These are phyloP conservation scores for Pyracantha coccinea DNA, from an alignment of 331 rosid species.

Conservation along the genomic window DNA sequence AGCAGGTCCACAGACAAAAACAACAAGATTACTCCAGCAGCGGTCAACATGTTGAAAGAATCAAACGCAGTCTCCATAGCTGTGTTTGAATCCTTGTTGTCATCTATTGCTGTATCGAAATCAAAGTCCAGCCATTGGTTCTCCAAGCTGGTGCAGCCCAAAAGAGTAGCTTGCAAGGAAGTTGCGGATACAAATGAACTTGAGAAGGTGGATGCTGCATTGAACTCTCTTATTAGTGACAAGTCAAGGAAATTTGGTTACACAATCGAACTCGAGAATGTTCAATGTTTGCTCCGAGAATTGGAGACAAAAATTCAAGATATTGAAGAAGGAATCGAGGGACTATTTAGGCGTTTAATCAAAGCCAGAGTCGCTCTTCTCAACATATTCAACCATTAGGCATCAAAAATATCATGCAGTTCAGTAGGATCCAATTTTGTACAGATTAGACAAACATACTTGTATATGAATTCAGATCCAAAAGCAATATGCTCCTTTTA, in stretches of 20 bases:
- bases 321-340: slow-evolving; percentile 26
- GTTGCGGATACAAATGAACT: slow-evolving; percentile 17
- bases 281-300: slow-evolving; percentile 12
- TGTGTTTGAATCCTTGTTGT: slow-evolving; percentile 28
- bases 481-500: neutral
- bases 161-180: slow-evolving; percentile 11
- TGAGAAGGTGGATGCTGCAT: slow-evolving; percentile 18
- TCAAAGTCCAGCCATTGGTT: slow-evolving; percentile 20
- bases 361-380: slow-evolving; percentile 36
- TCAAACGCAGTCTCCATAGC: slow-evolving; percentile 25
- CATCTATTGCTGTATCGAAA: slow-evolving; percentile 18
- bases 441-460: neutral
- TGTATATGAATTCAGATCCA: too few species aligned
- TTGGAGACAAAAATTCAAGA: slow-evolving; percentile 19
- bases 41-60: slow-evolving; percentile 26
- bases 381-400: slow-evolving; percentile 28
- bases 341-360: slow-evolving; percentile 28
- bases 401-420: neutral
- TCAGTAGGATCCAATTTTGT: neutral
- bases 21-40: neutral
- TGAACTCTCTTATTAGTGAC: slow-evolving; percentile 14
- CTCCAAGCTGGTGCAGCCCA: slow-evolving; percentile 23
- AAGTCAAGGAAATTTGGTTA: neutral
- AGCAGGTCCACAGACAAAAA: slow-evolving; percentile 4
- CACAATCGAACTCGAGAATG: slow-evolving; percentile 1